A percentile compares a stretch with the other conserved stretches of the same genome.
Evolutionary conservation across 129 eudicot species (phyloP).

Genomic region (Escallonia herrerae): DNA sequence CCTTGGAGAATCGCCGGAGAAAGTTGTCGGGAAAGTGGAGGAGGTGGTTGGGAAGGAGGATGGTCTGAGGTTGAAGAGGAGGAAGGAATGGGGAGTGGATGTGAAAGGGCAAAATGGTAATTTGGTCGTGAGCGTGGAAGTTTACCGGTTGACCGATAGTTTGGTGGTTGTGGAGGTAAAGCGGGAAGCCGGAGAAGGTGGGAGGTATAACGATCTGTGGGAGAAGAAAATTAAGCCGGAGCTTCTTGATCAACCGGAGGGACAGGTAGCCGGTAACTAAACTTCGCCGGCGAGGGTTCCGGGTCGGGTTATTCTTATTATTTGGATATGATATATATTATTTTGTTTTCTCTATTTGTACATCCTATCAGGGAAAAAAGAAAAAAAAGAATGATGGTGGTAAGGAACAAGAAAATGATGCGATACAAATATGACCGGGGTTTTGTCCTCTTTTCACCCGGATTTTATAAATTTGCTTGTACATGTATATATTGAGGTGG

Average conservation of each 20-base stretch:
- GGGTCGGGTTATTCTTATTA: no score
- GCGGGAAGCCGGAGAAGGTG: slow-evolving; percentile 21
- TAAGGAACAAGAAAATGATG: no score
- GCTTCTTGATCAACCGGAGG: slow-evolving; percentile 8
- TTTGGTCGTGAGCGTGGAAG: slow-evolving; percentile 17
- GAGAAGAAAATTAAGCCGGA: slow-evolving; percentile 27
- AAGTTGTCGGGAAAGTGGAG: slow-evolving; percentile 21
- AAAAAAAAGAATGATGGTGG: no score
- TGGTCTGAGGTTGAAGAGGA: slow-evolving; percentile 10
- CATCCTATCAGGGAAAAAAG: no score
- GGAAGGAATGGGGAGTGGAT: slow-evolving; percentile 21
- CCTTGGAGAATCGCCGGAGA: slow-evolving; percentile 20
- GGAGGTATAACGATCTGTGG: slow-evolving; percentile 17
- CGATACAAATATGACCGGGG: no score
- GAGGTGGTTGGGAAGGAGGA: slow-evolving; percentile 23
- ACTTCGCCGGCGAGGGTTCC: not conserved
- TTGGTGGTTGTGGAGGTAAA: slow-evolving; percentile 34
- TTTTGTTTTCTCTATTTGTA: no score
- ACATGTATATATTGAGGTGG: no score
- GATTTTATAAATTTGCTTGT: no score
- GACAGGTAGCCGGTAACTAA: slow-evolving; percentile 10
- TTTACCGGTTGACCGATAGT: slow-evolving; percentile 29
- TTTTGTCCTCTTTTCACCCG: no score
- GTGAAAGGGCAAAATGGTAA: slow-evolving; percentile 32
- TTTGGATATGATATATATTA: not conserved